These are phyloP conservation scores for Cladophialophora carrionii DNA, from an alignment of 2,329 filamentous ascomycete species.

Conservation along the genomic window DNA sequence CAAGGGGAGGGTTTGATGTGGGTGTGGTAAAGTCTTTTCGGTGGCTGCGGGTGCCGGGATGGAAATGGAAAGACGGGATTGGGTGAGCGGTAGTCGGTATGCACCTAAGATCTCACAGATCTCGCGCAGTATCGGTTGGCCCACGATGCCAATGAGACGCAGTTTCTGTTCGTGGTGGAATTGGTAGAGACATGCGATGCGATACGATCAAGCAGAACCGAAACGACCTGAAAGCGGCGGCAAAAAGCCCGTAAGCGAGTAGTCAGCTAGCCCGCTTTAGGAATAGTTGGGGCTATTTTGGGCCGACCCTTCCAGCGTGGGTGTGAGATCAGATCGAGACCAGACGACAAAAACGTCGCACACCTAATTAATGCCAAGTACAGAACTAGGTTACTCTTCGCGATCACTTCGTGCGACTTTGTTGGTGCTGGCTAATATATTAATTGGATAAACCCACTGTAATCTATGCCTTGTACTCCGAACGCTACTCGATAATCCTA, in stretches of 20 bases:
- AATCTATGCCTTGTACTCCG: too few species aligned
- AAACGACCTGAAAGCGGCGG: not conserved
- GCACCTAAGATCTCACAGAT: not conserved
- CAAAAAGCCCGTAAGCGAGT: not conserved
- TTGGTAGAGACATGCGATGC: not conserved
- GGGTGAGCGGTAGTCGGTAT: not conserved
- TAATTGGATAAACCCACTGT: too few species aligned
- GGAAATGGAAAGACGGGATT: not conserved
- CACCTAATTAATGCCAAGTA: too few species aligned
- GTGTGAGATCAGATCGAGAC: not conserved
- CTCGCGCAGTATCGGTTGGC: not conserved
- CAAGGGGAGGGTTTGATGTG: slow-evolving; percentile 9
- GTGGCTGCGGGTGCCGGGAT: not conserved
- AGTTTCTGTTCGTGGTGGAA: not conserved
- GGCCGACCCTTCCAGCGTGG: not conserved
- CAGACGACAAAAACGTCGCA: too few species aligned
- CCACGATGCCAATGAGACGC: not conserved
- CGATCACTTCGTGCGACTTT: too few species aligned
- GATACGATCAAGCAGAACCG: not conserved
- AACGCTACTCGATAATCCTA: too few species aligned
- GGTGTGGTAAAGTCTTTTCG: not conserved
- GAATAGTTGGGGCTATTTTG: not conserved
- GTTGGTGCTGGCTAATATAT: too few species aligned
- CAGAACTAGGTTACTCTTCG: too few species aligned
- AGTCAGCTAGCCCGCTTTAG: not conserved